phyloP scores from a whole-genome alignment of 495 filamentous ascomycete genomes.

The Annulohypoxylon stygium region DNA sequence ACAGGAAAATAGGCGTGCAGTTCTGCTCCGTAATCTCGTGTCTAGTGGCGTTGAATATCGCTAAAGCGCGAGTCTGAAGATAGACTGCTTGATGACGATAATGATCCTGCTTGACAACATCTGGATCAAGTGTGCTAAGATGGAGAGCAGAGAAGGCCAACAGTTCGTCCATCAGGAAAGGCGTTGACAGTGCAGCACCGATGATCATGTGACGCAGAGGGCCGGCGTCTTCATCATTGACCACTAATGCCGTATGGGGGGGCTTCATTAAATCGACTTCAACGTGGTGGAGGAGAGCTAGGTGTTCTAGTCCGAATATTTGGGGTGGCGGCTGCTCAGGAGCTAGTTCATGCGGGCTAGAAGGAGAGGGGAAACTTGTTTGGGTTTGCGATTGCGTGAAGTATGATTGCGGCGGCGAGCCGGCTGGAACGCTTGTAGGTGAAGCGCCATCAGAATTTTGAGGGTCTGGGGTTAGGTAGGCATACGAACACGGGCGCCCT shows the following conservation, averaged over 20 bases:
- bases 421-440: neutral
- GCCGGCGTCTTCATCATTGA: neutral
- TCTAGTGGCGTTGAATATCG: conserved; percentile 49
- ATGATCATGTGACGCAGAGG: neutral
- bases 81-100: conserved; percentile 56
- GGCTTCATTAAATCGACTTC: conserved; percentile 1
- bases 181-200: conserved; percentile 48
- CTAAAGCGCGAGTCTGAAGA: conserved; percentile 59
- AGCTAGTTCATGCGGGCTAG: neutral
- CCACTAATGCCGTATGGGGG: neutral
- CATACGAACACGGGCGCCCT: conserved; percentile 46
- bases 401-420: neutral
- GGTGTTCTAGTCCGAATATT: neutral
- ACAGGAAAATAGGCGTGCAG: conserved; percentile 63
- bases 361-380: neutral
- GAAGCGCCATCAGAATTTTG: neutral
- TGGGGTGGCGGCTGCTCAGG: no score
- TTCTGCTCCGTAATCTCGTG: conserved; percentile 50
- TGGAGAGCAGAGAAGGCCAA: conserved; percentile 61
- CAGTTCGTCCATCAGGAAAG: conserved; percentile 61
- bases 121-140: conserved; percentile 42
- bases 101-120: neutral
- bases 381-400: neutral
- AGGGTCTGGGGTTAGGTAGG: neutral
- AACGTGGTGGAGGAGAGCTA: conserved; percentile 40